Conservation (phyloP, 805 yeast genomes). For the Myxozyma nipponensis region DNA sequence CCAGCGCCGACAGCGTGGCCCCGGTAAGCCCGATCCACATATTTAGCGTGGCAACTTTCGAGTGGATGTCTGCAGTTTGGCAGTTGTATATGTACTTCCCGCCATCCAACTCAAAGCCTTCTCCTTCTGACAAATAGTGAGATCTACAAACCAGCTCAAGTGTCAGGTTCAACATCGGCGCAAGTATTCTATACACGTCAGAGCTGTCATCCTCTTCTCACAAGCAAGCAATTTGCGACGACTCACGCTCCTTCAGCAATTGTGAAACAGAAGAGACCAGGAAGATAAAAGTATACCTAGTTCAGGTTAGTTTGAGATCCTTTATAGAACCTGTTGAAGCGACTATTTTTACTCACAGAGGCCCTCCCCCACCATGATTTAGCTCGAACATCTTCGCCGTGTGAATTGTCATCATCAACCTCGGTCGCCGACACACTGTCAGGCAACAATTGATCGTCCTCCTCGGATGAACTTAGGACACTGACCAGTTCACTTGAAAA, state of each 20-base stretch:
- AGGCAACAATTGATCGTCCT: too few relatives aligned
- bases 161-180: constrained; percentile 19
- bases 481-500: too few relatives aligned
- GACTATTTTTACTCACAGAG: too few relatives aligned
- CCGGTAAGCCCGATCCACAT: constrained; percentile 6
- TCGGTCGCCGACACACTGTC: too few relatives aligned
- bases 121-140: constrained; percentile 7
- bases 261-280: background rate
- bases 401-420: too few relatives aligned
- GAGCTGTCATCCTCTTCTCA: background rate
- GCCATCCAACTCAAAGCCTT: background rate
- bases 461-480: too few relatives aligned
- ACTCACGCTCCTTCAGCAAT: background rate
- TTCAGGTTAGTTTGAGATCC: too few relatives aligned
- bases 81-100: constrained; percentile 18
- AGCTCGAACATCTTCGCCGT: too few relatives aligned
- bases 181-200: constrained; percentile 14
- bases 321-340: too few relatives aligned
- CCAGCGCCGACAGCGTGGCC: constrained; percentile 6
- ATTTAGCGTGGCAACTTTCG: constrained; percentile 13
- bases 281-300: background rate
- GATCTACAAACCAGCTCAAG: constrained; percentile 17
- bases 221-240: background rate
- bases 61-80: constrained; percentile 21
- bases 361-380: too few relatives aligned